Conservation (phyloP, 805 yeast genomes). For the Kodamaea sagamina region DNA sequence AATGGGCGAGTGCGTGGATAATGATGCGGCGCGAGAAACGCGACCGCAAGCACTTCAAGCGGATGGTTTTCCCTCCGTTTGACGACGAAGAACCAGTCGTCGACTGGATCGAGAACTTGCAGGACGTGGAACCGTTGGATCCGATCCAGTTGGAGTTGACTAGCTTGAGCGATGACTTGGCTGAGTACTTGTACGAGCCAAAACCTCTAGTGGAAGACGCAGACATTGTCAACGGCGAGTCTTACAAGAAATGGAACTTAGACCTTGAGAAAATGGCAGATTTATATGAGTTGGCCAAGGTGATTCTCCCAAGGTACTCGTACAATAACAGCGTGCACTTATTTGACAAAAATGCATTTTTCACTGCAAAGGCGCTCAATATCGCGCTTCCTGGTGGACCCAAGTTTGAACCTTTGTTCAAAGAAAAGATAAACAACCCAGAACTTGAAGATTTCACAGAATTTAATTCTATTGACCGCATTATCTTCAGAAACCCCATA, state of each 20-base stretch:
- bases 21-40: constrained; percentile 93
- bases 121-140: constrained; percentile 71
- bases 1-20: constrained; percentile 93
- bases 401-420: constrained; percentile 82
- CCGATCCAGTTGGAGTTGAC: constrained; percentile 63
- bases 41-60: constrained; percentile 83
- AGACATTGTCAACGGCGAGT: constrained; percentile 66
- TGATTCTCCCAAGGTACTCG: constrained; percentile 48
- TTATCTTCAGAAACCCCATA: constrained; percentile 75
- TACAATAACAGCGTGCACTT: constrained; percentile 40
- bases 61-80: constrained; percentile 93
- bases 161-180: constrained; percentile 60
- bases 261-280: constrained; percentile 62
- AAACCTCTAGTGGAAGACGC: constrained; percentile 65
- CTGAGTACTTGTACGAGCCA: constrained; percentile 81
- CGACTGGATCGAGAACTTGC: constrained; percentile 77
- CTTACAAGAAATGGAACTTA: constrained; percentile 73
- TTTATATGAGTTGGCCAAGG: constrained; percentile 67
- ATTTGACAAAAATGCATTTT: constrained; percentile 77
- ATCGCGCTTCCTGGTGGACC: constrained; percentile 95
- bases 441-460: constrained; percentile 81
- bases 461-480: constrained; percentile 84
- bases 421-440: constrained; percentile 56
- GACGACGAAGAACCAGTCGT: constrained; percentile 97
- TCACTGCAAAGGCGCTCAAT: constrained; percentile 89